Evolutionary conservation across 306 rosid species (phyloP).

Genomic region (Cyamopsis tetragonoloba): DNA sequence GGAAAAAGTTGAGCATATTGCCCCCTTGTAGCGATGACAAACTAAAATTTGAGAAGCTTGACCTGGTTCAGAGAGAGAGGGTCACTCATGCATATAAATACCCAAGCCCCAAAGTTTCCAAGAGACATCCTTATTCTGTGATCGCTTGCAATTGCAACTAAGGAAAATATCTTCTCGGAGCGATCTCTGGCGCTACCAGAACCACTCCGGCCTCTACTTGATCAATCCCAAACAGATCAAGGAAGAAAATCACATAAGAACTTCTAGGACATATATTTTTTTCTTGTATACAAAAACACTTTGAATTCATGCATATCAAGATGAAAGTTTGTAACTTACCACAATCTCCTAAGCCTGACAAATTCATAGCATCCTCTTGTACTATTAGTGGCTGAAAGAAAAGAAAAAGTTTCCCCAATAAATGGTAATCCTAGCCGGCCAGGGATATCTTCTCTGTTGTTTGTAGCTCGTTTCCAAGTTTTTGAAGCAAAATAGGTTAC

Average conservation of each 20-base stretch:
- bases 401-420: slow-evolving; percentile 65
- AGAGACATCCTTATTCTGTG: too few species aligned
- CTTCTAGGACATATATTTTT: background rate
- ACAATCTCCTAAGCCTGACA: slow-evolving; percentile 59
- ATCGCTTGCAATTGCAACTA: too few species aligned
- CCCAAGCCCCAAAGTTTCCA: too few species aligned
- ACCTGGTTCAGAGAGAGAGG: too few species aligned
- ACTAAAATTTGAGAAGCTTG: too few species aligned
- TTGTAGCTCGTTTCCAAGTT: slow-evolving; percentile 38
- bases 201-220: too few species aligned
- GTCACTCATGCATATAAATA: too few species aligned
- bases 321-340: slow-evolving; percentile 43
- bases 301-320: slow-evolving; percentile 3
- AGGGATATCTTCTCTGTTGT: slow-evolving; percentile 37
- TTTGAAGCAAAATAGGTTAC: slow-evolving; percentile 36
- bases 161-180: too few species aligned
- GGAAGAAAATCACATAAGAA: background rate
- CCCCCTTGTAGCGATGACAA: too few species aligned
- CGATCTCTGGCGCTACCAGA: too few species aligned
- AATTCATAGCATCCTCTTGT: slow-evolving; percentile 72
- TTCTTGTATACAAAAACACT: background rate
- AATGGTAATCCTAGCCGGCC: slow-evolving; percentile 65
- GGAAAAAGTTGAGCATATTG: too few species aligned
- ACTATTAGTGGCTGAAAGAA: slow-evolving; percentile 63
- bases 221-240: too few species aligned